Base-by-base conservation (phyloP, 306 rosid species). In the Prunus salicina region DNA sequence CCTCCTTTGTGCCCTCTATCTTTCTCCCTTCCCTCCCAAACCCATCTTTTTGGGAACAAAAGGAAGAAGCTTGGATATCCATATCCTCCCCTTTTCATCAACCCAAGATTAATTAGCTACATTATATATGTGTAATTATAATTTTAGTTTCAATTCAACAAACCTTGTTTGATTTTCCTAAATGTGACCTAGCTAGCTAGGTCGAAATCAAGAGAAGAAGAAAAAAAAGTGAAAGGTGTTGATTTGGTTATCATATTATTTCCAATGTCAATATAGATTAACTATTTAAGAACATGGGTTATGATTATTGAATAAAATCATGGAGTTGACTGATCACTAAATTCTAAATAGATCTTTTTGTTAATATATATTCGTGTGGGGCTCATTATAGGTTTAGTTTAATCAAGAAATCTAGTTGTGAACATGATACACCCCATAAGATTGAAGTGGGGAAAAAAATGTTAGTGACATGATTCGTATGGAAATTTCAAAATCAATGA, bases 1-100 rank as follows among this genome's bases (percentile, higher is more conserved):
- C 90, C 91, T 82, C 87, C 89, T 87, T 88, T 92, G 89, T 86
- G 87, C 79, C 64, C 57, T 30, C 55, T 71, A 76, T 67, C 80
- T 75, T 41, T 69, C 73, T 69, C 28, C 32, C 13, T 60, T 73
- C 4, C 62, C 24, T 65, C 84, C 72, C 66, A 64, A 19, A 73
- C 30, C 65, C 87, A 85, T 88, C 84, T 56, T 85, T 85, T 83
- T 73, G 77, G 82, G 81, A 84, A 75, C 93, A 76, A 15, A 81
- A 65, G 70, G 58, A 69, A 61, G 64, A 45, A n/a, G 62, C 4
- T 28, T 28, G 30, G 30, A 25, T 25, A 25, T 25, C 2, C 2
- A 30, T 52, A 12, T n/a, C 28, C 14, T 27, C 15, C 19, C 19
- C 38, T 62, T 28, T 25, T 25, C 12, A 3, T 25, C 12, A 3